Evolutionary conservation across 2,329 filamentous ascomycete genomes (phyloP).

Genomic region (Calonectria hongkongensis): DNA sequence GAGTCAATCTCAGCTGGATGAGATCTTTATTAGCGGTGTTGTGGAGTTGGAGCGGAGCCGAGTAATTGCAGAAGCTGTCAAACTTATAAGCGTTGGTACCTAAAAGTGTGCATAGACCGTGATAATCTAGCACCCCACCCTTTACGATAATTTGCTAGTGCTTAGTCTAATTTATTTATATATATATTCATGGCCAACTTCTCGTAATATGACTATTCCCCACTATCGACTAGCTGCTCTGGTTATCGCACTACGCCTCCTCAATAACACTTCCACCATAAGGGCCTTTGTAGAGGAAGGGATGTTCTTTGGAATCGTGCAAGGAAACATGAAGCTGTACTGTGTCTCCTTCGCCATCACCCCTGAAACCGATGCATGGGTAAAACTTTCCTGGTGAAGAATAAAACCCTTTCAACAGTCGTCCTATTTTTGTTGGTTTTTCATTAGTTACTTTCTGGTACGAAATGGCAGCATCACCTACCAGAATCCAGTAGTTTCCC

Average conservation of each 20-base stretch:
- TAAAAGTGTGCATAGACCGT: background rate
- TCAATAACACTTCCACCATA: background rate
- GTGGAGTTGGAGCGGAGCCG: constrained; percentile 6
- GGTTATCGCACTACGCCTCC: no score
- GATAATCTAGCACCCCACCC: no score
- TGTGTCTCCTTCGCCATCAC: background rate
- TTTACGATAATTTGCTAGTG: no score
- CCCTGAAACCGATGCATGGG: background rate
- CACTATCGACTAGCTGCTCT: no score
- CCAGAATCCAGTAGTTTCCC: background rate
- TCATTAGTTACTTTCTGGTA: background rate
- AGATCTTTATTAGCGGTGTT: constrained; percentile 7
- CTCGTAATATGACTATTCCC: no score
- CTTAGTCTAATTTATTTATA: no score
- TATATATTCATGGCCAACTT: no score
- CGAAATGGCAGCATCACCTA: background rate
- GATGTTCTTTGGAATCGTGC: background rate
- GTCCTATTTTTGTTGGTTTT: background rate
- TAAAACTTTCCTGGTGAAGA: background rate
- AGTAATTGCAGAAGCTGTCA: background rate
- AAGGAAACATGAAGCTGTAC: background rate
- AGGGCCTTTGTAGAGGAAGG: background rate
- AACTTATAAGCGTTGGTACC: background rate
- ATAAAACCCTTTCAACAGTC: background rate
- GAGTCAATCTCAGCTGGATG: background rate